Conservation (phyloP, 495 filamentous ascomycete species). For the Wilcoxina mikolae region DNA sequence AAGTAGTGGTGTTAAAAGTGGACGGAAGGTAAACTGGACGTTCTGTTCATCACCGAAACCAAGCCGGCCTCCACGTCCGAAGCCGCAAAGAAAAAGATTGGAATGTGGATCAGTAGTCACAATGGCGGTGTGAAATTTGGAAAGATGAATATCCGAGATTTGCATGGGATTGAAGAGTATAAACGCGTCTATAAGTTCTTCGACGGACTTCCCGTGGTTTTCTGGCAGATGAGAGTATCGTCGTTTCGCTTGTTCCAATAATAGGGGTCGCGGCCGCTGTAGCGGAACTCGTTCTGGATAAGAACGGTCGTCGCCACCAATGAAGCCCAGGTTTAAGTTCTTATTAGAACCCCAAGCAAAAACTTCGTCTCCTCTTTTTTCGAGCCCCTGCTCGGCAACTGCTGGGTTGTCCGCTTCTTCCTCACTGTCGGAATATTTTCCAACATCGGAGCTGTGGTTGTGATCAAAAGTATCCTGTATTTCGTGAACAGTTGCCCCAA, state of each 20-base stretch:
- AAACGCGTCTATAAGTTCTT: conserved; percentile 19
- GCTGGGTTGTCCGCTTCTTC: conserved; percentile 27
- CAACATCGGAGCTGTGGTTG: background rate
- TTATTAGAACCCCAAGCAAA: conserved; percentile 92
- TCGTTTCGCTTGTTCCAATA: conserved; percentile 31
- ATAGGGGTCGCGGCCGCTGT: conserved; percentile 64
- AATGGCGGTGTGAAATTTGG: conserved; percentile 83
- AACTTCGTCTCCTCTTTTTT: conserved; percentile 56
- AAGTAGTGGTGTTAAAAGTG: conserved; percentile 20
- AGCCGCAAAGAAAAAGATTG: conserved; percentile 86
- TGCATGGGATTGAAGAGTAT: conserved; percentile 20
- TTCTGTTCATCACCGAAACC: conserved; percentile 72
- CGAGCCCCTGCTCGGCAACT: background rate
- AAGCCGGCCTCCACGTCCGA: conserved; percentile 77
- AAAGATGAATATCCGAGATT: conserved; percentile 38
- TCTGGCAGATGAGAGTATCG: conserved; percentile 1
- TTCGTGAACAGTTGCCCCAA: conserved; percentile 63
- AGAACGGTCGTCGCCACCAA: conserved; percentile 84
- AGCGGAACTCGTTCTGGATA: conserved; percentile 71
- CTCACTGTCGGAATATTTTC: conserved; percentile 18
- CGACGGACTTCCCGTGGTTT: conserved; percentile 7
- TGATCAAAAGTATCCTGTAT: conserved; percentile 27
- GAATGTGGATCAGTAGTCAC: conserved; percentile 78
- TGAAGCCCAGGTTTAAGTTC: conserved; percentile 80
- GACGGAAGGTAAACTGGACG: conserved; percentile 61